These are phyloP conservation scores for Leccinum pachyderme DNA, from an alignment of 1,284 basidiomycete species.

Conservation along the genomic window DNA sequence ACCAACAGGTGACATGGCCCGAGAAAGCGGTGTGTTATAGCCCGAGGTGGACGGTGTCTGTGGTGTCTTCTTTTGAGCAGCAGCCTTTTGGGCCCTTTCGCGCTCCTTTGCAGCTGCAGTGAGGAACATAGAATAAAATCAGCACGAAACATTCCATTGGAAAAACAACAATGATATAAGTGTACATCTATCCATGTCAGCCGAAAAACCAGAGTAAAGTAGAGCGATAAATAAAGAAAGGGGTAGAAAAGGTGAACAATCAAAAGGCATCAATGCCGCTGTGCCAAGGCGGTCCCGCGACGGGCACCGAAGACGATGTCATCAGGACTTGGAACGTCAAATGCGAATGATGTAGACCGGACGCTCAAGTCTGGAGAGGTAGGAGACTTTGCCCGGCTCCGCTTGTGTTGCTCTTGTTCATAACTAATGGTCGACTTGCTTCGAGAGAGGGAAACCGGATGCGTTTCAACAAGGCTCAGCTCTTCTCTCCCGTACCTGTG, in stretches of 20 bases:
- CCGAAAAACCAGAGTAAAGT: slow-evolving; percentile 30
- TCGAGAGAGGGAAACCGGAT: slow-evolving; percentile 31
- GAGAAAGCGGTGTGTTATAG: slow-evolving; percentile 38
- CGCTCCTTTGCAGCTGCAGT: slow-evolving; percentile 69
- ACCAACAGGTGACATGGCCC: slow-evolving; percentile 42
- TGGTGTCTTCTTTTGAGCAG: slow-evolving; percentile 44
- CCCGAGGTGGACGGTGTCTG: slow-evolving; percentile 34
- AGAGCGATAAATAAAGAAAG: slow-evolving; percentile 23
- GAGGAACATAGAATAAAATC: slow-evolving; percentile 37
- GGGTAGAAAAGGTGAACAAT: slow-evolving; percentile 22
- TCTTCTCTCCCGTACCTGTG: slow-evolving; percentile 36
- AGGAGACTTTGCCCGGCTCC: slow-evolving; percentile 6
- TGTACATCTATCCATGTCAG: slow-evolving; percentile 39
- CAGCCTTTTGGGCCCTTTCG: slow-evolving; percentile 65
- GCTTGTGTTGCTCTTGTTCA: slow-evolving; percentile 12
- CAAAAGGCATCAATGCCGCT: slow-evolving; percentile 35
- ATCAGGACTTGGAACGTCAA: slow-evolving; percentile 85
- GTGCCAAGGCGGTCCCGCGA: slow-evolving; percentile 63
- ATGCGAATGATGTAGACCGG: slow-evolving; percentile 52
- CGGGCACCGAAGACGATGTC: slow-evolving; percentile 80
- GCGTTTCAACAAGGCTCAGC: slow-evolving; percentile 27
- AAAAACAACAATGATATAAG: slow-evolving; percentile 37
- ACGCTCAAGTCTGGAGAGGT: slow-evolving; percentile 24
- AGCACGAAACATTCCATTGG: slow-evolving; percentile 40
- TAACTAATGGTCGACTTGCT: slow-evolving; percentile 31